Conservation (phyloP, 148 eudicot species). For the Silene latifolia region DNA sequence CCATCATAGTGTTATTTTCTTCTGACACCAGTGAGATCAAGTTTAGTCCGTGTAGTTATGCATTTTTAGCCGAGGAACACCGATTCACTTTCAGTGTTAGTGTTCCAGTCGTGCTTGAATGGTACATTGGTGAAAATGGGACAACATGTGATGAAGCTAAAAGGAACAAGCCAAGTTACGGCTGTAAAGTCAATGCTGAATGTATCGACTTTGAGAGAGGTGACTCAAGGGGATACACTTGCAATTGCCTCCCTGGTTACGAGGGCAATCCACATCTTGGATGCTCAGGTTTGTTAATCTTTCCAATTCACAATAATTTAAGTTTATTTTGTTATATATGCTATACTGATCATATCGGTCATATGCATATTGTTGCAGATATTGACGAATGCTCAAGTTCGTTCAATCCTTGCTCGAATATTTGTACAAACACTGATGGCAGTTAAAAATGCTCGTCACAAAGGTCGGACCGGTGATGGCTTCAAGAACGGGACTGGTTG, state of each 20-base stretch:
- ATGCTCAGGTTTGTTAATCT: neutral
- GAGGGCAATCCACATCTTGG: slow-evolving; percentile 22
- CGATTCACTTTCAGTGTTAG: slow-evolving; percentile 30
- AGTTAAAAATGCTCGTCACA: slow-evolving; percentile 17
- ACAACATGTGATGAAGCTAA: slow-evolving; percentile 18
- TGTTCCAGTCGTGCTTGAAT: slow-evolving; percentile 30
- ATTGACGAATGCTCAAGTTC: slow-evolving; percentile 6
- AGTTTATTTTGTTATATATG: neutral
- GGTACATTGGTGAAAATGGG: slow-evolving; percentile 23
- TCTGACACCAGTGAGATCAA: neutral
- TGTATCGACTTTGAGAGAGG: slow-evolving; percentile 20
- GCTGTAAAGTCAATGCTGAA: slow-evolving; percentile 19
- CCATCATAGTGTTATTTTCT: neutral
- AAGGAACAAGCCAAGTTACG: neutral
- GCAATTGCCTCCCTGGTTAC: slow-evolving; percentile 21
- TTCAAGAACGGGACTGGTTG: slow-evolving; percentile 13
- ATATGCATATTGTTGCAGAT: slow-evolving; percentile 9
- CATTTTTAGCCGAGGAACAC: slow-evolving; percentile 40
- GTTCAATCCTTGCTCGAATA: slow-evolving; percentile 9
- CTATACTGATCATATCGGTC: too few relatives aligned
- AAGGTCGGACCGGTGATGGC: slow-evolving; percentile 13
- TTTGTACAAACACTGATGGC: slow-evolving; percentile 8
- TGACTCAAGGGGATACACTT: slow-evolving; percentile 21
- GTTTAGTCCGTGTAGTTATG: slow-evolving; percentile 44
- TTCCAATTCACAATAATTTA: neutral